Evolutionary conservation across 805 yeast species (phyloP), one percentile per base, ranked within the genome.

Genomic region (Tetrapisispora nanseiensis): DNA sequence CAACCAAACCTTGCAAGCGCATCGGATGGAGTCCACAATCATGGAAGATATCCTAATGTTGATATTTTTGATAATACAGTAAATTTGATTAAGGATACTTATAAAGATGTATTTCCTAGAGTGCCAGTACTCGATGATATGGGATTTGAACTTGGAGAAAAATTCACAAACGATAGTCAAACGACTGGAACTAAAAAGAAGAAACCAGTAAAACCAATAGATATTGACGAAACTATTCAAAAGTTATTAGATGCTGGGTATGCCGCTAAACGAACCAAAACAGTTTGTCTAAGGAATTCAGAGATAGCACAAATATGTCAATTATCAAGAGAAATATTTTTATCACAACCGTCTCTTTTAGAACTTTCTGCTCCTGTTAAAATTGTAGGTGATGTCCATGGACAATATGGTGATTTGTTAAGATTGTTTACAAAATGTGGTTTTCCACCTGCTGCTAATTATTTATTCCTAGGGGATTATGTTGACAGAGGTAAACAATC

Each of bases 401-500:
- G 98, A 23, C 98, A 90, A 64, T 90, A 81, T 59, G 82, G 83
- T 40, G 98, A 90, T 64, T 71, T 90, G 49, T 76, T 90, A 50
- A 75, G 98, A 49, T 74, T 90, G 45, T 86, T 90, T 65, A 86
- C 94, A 43, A 82, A 86, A 66, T 89, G 97, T 67, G 98, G 98
- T 20, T 86, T 89, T 65, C 98, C 98, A 4, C 97, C 97, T 2
- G 75, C 82, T 49, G 77, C 95, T 12, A 92, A 90, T 62, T 90
- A 87, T 64, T 67, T 90, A 50, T 90, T 90, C 55, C 65, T 90
- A 35, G 98, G 98, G 24, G 98, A 90, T 64, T 90, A 90, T 62
- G 98, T 90, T 41, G 98, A 90, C 66, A 74, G 98, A 50, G 98
- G 98, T 45, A 90, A 92, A 64, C 98, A 90, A 65, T 81, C 92